Base-by-base conservation (phyloP, 2,329 filamentous ascomycete genomes). In the Pochonia chlamydosporia region DNA sequence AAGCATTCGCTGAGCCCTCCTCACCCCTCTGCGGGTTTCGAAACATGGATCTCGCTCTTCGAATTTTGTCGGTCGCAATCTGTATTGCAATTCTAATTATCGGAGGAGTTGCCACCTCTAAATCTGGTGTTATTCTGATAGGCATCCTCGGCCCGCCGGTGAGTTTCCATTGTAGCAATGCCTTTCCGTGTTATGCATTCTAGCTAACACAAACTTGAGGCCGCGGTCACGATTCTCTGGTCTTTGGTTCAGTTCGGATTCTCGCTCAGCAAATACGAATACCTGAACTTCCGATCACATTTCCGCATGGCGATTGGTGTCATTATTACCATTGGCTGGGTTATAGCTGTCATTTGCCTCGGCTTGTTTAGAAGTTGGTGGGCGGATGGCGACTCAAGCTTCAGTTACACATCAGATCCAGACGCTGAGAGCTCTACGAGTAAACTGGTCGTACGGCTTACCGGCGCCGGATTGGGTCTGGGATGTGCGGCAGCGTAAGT, bases 281-380 rank as follows among this genome's bases (percentile, higher is more conserved):
- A 46, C 43, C 41, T 49, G 31, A 49, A 49, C 47, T 46, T 49
- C 40, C 47, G 43, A 16, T 49, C 47, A 18, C 47, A 40, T 26
- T 46, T 49, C 18, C 33, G 47, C 25, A 49, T 49, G 47, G 35
- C 42, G 14, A 46, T 49, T 23, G 43, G 47, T 26, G 25, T 44
- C 20, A n/a, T 49, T 20, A 46, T 49, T 39, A 46, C 43, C 6
- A 40, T 49, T 26, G 47, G 47, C 3, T 49, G 33, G n/a, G 47
- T 20, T 39, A 35, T 47, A 5, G 39, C 45, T n/a, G 45, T 42
- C 6, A 23, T 47, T 14, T 42, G 21, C 39, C 25, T 31, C 11
- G 45, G 39, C 10, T 23, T 47, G 5, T 47, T 47, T 18, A 33
- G 30, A 30, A 16, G n/a, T 11, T 47, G 45, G 45, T 47, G 45